phyloP scores from a whole-genome alignment of 257 asterid species.

The Fraxinus americana region DNA sequence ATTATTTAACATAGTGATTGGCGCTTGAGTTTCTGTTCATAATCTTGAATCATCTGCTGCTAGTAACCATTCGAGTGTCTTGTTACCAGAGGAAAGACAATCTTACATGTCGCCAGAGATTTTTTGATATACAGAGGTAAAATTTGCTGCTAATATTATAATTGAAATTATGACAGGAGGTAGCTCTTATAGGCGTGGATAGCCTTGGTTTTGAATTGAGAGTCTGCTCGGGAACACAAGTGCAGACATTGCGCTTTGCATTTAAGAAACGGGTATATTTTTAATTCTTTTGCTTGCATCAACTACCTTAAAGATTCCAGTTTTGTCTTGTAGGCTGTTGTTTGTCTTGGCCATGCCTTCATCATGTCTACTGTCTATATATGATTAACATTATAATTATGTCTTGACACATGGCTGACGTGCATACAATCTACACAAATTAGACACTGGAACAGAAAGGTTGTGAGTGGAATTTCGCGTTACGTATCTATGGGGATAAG shows the following conservation, averaged over 20 bases:
- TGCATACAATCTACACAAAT: neutral
- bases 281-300: conserved; percentile 2
- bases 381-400: neutral
- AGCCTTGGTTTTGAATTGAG: conserved; percentile 93
- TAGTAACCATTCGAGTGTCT: too few relatives aligned
- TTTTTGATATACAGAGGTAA: neutral
- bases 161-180: conserved; percentile 61
- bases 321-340: neutral
- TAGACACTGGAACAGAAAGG: neutral
- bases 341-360: neutral
- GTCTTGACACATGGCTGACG: neutral
- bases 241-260: conserved; percentile 86
- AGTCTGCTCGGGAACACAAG: conserved; percentile 87
- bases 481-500: neutral
- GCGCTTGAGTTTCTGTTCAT: too few relatives aligned
- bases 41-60: too few relatives aligned
- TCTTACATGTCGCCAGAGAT: too few relatives aligned
- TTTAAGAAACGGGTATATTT: conserved; percentile 76
- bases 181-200: conserved; percentile 84
- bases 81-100: too few relatives aligned
- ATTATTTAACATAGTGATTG: too few relatives aligned
- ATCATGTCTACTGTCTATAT: neutral
- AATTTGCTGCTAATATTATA: conserved; percentile 19
- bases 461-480: neutral
- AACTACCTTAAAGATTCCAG: neutral